Conservation (phyloP, 2,329 filamentous ascomycete genomes). For the Colletotrichum neosansevieriae region DNA sequence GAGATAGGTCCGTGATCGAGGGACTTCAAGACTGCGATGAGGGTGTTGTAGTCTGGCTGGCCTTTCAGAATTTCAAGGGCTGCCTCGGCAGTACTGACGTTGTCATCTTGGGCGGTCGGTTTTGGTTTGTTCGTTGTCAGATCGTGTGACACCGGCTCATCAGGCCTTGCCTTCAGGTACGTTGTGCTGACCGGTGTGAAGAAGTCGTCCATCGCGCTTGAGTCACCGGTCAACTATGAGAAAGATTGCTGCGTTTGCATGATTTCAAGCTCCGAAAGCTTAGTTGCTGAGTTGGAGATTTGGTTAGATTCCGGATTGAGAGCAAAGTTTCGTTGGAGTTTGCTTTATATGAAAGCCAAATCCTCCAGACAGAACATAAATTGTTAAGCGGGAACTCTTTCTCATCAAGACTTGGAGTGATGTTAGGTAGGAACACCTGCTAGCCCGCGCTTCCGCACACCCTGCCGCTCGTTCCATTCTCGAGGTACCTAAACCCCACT, state of each 20-base stretch:
- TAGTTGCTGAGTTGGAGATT: not conserved
- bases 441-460: not conserved
- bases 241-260: not conserved
- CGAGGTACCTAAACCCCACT: not conserved
- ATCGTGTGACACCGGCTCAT: slow-evolving; percentile 54
- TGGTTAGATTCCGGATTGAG: not conserved
- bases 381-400: not conserved
- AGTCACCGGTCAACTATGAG: not conserved
- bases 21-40: slow-evolving; percentile 66
- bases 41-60: slow-evolving; percentile 71
- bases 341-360: no score
- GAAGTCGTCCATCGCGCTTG: slow-evolving; percentile 64
- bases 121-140: slow-evolving; percentile 45
- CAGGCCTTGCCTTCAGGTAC: slow-evolving; percentile 55
- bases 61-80: slow-evolving; percentile 70
- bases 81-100: slow-evolving; percentile 56
- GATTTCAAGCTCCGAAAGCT: not conserved
- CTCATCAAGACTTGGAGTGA: not conserved
- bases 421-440: not conserved
- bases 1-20: slow-evolving; percentile 52
- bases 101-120: not conserved
- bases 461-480: no score
- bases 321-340: no score
- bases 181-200: slow-evolving; percentile 66
- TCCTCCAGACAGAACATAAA: not conserved